Evolutionary conservation across 179 eudicot genomes (phyloP).

Genomic region (Silene noctiflora): DNA sequence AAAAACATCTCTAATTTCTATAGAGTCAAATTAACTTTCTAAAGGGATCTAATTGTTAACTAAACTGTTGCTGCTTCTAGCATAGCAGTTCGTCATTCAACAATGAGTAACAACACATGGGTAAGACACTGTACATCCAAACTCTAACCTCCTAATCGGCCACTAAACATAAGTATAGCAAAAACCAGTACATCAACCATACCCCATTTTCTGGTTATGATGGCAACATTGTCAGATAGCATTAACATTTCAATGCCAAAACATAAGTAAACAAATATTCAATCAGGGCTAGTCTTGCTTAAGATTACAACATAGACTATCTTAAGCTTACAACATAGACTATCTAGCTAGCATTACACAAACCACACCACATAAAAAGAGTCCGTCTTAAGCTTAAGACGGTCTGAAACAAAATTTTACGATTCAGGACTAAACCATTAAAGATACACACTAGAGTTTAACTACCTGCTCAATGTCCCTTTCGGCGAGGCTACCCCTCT

Average conservation of each 20-base stretch:
- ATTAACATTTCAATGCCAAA: neutral
- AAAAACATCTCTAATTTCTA: neutral
- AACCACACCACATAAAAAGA: no score
- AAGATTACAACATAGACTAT: no score
- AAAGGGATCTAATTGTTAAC: neutral
- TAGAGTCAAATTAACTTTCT: neutral
- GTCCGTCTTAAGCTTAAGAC: no score
- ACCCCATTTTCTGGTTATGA: neutral
- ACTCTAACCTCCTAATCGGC: neutral
- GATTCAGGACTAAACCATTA: neutral
- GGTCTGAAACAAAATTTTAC: no score
- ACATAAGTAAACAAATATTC: neutral
- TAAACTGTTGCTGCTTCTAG: neutral
- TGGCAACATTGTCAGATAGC: neutral
- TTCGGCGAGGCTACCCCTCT: constrained; percentile 40
- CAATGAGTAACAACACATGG: neutral
- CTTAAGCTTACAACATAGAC: no score
- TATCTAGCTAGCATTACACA: no score
- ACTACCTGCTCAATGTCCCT: constrained; percentile 68
- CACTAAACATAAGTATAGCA: neutral
- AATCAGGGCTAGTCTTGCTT: no score
- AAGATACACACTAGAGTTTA: neutral
- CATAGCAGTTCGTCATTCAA: neutral
- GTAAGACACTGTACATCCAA: neutral
- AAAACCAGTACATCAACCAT: neutral